These are phyloP conservation scores for Colletotrichum tropicale DNA, from an alignment of 2,329 filamentous ascomycete species.

Conservation along the genomic window DNA sequence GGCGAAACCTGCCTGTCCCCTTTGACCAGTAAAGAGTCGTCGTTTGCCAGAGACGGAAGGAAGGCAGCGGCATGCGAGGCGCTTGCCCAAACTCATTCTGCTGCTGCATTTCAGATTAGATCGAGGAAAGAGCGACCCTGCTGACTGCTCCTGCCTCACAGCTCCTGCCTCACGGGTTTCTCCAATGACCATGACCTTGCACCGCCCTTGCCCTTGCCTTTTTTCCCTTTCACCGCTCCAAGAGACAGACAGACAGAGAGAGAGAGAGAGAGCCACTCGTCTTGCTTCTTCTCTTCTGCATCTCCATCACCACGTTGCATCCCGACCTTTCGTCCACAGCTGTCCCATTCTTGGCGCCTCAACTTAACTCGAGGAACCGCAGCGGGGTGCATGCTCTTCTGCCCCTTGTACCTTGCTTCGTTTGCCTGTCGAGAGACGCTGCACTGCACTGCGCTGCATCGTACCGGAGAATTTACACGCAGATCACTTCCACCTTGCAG, in stretches of 20 bases:
- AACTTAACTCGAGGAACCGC: not conserved
- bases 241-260: not conserved
- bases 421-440: not conserved
- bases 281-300: not conserved
- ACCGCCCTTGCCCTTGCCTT: not conserved
- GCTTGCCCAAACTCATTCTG: not conserved
- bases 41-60: not conserved
- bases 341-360: not conserved
- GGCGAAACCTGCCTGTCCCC: not conserved
- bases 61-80: not conserved
- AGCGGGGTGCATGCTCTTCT: not conserved
- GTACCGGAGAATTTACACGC: not conserved
- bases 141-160: not conserved
- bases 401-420: conserved; percentile 5
- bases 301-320: not conserved
- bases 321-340: not conserved
- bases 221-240: not conserved
- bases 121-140: not conserved
- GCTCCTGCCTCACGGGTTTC: not conserved
- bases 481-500: not conserved
- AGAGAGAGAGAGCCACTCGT: not conserved
- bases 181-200: not conserved
- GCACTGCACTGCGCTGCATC: not conserved
- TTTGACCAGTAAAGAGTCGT: not conserved
- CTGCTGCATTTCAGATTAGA: not conserved